Evolutionary conservation across 306 rosid species (phyloP), one percentile per base, ranked within the genome.

Genomic region (Cercis canadensis): DNA sequence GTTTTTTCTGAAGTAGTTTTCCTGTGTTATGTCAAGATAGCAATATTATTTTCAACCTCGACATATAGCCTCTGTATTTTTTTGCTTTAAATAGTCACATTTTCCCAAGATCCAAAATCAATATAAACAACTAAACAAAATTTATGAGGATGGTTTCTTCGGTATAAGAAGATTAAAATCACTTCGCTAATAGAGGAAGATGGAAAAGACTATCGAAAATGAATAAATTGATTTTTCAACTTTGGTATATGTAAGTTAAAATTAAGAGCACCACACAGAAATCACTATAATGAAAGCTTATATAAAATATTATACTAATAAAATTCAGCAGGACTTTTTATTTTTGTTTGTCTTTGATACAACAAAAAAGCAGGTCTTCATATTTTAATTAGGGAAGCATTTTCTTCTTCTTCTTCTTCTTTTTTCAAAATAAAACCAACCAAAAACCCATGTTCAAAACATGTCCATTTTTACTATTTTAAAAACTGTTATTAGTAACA

Each of bases 1-100:
- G 85, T 56, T 79, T 87, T 91, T 2, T 80, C 89, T 8, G 78
- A 76, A 62, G 84, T 77, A 34, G 69, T 51, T 67, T 91, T 86
- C 88, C 99, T 95, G 92, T 65, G 63, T 36, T 7, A 51, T 9
- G 36, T 36, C 24, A 66, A 65, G n/a, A 78, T 54, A 24, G 63
- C 57, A 66, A 60, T 47, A 55, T 54, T 60, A 59, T 11, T 16
- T 36, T 51, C 59, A 36, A 32, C 40, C 39, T 21, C 36, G 13
- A 5, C 13, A 34, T 50, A 72, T 18, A 71, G 78, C 51, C 52
- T 15, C 31, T 53, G 7, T 11, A 17, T 1, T 8, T n/a, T n/a
- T n/a, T n/a, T n/a, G n/a, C n/a, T n/a, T n/a, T n/a, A n/a, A n/a
- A n/a, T n/a, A n/a, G n/a, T n/a, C n/a, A n/a, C n/a, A n/a, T n/a